Percentiles rank a stretch among this genome's conserved stretches.
Evolutionary conservation across 1,284 basidiomycete species (phyloP).

Genomic region (Trichosporon asahii): DNA sequence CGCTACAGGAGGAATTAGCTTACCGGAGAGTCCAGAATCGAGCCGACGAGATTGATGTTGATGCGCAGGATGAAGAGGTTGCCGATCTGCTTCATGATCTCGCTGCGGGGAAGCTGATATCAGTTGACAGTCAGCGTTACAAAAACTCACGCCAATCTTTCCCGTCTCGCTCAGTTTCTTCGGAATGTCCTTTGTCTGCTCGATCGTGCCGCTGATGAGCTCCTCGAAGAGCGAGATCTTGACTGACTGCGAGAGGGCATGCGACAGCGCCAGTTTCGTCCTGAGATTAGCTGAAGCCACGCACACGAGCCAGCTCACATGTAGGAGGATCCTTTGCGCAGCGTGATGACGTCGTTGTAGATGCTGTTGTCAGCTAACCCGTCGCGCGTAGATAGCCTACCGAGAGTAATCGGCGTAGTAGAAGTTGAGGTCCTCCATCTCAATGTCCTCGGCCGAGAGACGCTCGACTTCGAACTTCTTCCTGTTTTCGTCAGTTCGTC

Average conservation of each 20-base stretch:
- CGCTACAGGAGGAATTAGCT: neutral
- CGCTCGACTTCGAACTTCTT: slow-evolving; percentile 90
- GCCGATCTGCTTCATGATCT: slow-evolving; percentile 97
- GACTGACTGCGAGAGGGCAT: slow-evolving; percentile 91
- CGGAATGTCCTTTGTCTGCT: slow-evolving; percentile 94
- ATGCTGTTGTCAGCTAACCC: slow-evolving; percentile 61
- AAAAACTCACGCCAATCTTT: slow-evolving; percentile 79
- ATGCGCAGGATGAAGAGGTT: slow-evolving; percentile 89
- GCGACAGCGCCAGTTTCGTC: slow-evolving; percentile 92
- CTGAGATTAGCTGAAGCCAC: slow-evolving; percentile 52
- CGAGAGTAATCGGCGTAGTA: slow-evolving; percentile 96
- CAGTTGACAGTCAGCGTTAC: too few relatives aligned
- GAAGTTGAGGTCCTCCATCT: slow-evolving; percentile 95
- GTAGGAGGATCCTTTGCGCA: slow-evolving; percentile 89
- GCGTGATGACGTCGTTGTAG: slow-evolving; percentile 96
- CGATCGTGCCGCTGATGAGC: slow-evolving; percentile 87
- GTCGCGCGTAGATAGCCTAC: slow-evolving; percentile 55
- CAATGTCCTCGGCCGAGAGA: slow-evolving; percentile 74
- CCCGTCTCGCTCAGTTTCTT: slow-evolving; percentile 90
- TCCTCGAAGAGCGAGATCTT: slow-evolving; percentile 96
- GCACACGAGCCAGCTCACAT: slow-evolving; percentile 64
- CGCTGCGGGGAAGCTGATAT: slow-evolving; percentile 58
- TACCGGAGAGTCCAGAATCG: slow-evolving; percentile 82
- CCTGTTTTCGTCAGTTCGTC: slow-evolving; percentile 53
- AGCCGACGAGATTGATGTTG: slow-evolving; percentile 93